A percentile compares a stretch with the other conserved stretches of the same genome.
phyloP scores from a whole-genome alignment of 2,329 filamentous ascomycete genomes.

The Scedosporium apiospermum region DNA sequence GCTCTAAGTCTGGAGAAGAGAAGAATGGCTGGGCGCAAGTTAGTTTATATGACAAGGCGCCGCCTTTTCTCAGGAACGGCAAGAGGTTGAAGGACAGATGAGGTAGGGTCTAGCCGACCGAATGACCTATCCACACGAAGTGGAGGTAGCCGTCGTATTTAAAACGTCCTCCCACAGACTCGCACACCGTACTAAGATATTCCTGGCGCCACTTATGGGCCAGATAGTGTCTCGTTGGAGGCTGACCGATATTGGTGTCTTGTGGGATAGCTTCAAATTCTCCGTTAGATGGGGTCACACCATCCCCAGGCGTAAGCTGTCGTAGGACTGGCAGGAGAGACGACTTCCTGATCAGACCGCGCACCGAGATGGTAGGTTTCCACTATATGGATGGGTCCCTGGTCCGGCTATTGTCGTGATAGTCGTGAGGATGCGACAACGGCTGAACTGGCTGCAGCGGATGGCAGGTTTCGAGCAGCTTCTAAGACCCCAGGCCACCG shows the following conservation, averaged over 20 bases:
- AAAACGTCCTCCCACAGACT: neutral
- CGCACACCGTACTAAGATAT: neutral
- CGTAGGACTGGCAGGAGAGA: neutral
- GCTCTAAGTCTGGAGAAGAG: neutral
- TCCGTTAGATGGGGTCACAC: neutral
- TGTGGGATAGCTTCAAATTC: neutral
- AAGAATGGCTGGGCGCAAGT: neutral
- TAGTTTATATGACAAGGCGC: neutral
- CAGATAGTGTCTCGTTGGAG: neutral
- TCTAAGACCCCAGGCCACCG: neutral
- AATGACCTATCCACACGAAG: neutral
- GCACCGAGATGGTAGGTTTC: neutral
- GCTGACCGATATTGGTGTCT: neutral
- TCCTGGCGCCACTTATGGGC: conserved; percentile 7
- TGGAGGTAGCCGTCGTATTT: conserved; percentile 2
- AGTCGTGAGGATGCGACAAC: neutral
- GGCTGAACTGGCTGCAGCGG: neutral
- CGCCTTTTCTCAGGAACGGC: neutral
- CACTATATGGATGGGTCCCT: neutral
- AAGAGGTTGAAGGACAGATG: neutral
- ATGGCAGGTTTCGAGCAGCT: neutral
- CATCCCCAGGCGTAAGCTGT: neutral
- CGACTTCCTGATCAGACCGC: neutral
- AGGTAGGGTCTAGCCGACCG: neutral
- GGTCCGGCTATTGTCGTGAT: neutral